Evolutionary conservation across 495 filamentous ascomycete genomes (phyloP).

Genomic region (Stereocaulon alpinum): DNA sequence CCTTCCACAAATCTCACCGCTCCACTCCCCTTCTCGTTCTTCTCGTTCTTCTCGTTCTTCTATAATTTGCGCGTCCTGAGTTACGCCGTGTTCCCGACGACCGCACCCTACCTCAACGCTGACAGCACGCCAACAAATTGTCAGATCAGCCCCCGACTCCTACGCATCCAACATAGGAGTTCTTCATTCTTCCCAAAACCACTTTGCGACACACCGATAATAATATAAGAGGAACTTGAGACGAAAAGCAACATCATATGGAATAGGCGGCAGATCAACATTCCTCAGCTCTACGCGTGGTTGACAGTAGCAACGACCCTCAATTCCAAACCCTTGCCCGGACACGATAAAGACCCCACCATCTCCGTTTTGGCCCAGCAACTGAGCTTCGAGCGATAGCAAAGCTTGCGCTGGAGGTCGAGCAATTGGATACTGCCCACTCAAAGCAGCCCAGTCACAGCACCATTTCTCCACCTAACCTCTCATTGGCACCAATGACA

Average conservation of each 20-base stretch:
- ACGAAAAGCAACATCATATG: constrained; percentile 10
- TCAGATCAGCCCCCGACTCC: background rate
- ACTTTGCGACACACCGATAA: background rate
- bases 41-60: constrained; percentile 13
- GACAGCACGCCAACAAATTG: constrained; percentile 4
- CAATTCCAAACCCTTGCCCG: background rate
- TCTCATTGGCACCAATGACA: background rate
- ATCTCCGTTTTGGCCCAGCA: background rate
- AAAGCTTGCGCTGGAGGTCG: background rate
- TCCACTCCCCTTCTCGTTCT: constrained; percentile 7
- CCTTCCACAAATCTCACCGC: constrained; percentile 17
- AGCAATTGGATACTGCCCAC: background rate
- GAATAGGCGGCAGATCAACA: constrained; percentile 13
- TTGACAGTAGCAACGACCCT: constrained; percentile 1
- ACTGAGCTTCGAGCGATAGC: background rate
- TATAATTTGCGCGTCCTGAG: constrained; percentile 6
- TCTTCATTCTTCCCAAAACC: background rate
- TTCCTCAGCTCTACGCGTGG: constrained; percentile 15
- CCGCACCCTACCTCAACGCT: constrained; percentile 4
- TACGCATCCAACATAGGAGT: background rate
- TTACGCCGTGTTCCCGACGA: background rate
- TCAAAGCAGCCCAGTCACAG: background rate
- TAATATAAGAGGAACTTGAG: background rate
- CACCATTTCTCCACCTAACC: background rate
- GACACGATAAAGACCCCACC: background rate